Evolutionary conservation across 2,329 filamentous ascomycete genomes (phyloP).

Genomic region (Stachybotrys echinatus): DNA sequence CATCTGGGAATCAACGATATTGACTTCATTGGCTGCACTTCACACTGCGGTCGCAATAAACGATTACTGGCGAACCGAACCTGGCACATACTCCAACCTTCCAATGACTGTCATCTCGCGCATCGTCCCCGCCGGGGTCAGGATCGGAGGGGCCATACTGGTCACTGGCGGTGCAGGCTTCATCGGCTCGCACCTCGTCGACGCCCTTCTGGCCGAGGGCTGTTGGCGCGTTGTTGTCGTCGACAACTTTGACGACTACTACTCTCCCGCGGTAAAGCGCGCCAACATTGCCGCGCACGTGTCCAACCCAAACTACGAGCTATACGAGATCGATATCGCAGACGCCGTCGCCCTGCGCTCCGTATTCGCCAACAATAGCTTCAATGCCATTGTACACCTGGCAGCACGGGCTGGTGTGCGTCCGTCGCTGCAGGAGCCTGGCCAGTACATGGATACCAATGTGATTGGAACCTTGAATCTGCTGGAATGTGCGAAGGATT

Average conservation of each 20-base stretch:
- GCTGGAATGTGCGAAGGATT: slow-evolving; percentile 15
- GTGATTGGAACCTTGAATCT: slow-evolving; percentile 15
- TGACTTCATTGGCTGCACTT: too few species aligned
- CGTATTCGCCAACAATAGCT: slow-evolving; percentile 11
- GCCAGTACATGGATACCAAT: slow-evolving; percentile 15
- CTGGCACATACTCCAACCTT: not conserved
- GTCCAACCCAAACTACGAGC: slow-evolving; percentile 10
- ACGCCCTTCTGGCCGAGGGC: slow-evolving; percentile 12
- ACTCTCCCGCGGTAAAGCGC: slow-evolving; percentile 12
- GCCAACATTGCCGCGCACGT: slow-evolving; percentile 13
- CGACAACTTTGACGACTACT: slow-evolving; percentile 18
- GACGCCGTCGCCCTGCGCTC: slow-evolving; percentile 4
- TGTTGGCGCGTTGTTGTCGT: slow-evolving; percentile 13
- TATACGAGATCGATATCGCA: slow-evolving; percentile 13
- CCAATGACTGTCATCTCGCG: slow-evolving; percentile 1
- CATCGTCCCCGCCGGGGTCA: not conserved
- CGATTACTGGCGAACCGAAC: too few species aligned
- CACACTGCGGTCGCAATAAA: too few species aligned
- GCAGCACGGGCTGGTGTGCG: slow-evolving; percentile 15
- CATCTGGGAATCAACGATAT: too few species aligned
- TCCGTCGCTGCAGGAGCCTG: slow-evolving; percentile 11
- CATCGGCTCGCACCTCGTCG: slow-evolving; percentile 18
- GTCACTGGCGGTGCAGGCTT: slow-evolving; percentile 18
- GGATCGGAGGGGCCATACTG: slow-evolving; percentile 5
- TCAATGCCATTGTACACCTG: slow-evolving; percentile 13